Conservation (phyloP, 78 protist genomes). For the Bodo saltans region DNA sequence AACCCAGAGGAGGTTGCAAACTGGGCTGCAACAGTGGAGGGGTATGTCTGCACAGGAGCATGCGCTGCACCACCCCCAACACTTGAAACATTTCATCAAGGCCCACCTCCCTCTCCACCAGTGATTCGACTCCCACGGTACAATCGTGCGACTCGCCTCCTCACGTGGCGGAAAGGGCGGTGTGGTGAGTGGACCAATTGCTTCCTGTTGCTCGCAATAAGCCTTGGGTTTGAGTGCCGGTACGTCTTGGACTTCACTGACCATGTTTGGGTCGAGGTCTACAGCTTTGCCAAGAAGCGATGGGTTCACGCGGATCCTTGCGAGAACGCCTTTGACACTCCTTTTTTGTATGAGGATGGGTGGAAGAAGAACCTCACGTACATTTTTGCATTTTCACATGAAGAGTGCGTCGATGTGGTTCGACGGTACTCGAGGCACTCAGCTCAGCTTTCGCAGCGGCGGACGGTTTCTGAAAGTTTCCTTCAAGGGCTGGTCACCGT, state of each 20-base stretch:
- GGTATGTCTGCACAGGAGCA: constrained; percentile 60
- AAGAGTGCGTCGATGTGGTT: constrained; percentile 32
- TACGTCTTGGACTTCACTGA: constrained; percentile 77
- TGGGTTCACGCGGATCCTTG: constrained; percentile 70
- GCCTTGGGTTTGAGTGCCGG: constrained; percentile 65
- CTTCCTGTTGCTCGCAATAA: constrained; percentile 58
- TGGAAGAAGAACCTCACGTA: constrained; percentile 79
- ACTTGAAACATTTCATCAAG: no score
- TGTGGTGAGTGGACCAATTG: constrained; percentile 87
- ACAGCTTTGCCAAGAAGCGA: constrained; percentile 6
- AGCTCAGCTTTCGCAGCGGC: no score
- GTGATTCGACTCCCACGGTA: constrained; percentile 64
- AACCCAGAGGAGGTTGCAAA: constrained; percentile 7
- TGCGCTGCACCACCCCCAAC: no score
- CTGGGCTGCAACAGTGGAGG: constrained; percentile 58
- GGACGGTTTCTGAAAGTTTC: no score
- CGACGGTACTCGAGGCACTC: constrained; percentile 28
- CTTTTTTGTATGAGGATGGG: constrained; percentile 73
- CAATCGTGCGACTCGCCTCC: constrained; percentile 53
- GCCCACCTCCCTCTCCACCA: constrained; percentile 34
- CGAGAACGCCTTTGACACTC: constrained; percentile 52
- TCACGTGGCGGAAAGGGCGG: constrained; percentile 70
- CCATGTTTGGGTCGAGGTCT: constrained; percentile 87
- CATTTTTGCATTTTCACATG: constrained; percentile 56
- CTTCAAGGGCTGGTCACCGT: no score